Evolutionary conservation across 495 filamentous ascomycete genomes (phyloP).

Genomic region (Aspergillus affinis): DNA sequence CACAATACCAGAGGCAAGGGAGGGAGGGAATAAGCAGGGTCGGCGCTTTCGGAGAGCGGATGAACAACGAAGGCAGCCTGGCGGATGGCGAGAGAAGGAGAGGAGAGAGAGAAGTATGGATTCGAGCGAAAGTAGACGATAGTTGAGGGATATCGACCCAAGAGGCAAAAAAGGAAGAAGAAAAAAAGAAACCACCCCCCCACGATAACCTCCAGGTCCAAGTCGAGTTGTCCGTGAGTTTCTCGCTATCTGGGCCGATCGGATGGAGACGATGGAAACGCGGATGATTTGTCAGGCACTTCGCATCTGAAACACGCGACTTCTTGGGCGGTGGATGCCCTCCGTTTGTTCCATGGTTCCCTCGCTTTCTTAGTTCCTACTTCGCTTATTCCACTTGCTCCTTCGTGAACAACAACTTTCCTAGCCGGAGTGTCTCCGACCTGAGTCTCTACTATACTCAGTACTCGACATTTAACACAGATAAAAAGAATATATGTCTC

Average conservation of each 20-base stretch:
- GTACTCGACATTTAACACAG: too few species aligned
- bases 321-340: not conserved
- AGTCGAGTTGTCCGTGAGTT: not conserved
- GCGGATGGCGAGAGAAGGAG: not conserved
- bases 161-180: not conserved
- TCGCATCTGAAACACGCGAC: constrained; percentile 3
- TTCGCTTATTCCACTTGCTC: too few species aligned
- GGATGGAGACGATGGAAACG: not conserved
- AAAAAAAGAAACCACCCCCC: not conserved
- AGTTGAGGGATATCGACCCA: too few species aligned
- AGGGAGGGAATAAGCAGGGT: constrained; percentile 3
- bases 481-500: too few species aligned
- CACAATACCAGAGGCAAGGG: not conserved
- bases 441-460: too few species aligned
- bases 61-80: not conserved
- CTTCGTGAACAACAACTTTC: too few species aligned
- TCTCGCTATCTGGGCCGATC: not conserved
- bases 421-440: too few species aligned
- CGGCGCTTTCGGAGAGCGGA: not conserved
- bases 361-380: too few species aligned
- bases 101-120: not conserved
- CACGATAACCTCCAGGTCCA: not conserved
- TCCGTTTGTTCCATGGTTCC: not conserved
- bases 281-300: constrained; percentile 7
- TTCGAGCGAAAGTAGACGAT: too few species aligned